Base-by-base conservation (phyloP, 1,284 basidiomycete genomes). In the Ceratobasidium sp. region DNA sequence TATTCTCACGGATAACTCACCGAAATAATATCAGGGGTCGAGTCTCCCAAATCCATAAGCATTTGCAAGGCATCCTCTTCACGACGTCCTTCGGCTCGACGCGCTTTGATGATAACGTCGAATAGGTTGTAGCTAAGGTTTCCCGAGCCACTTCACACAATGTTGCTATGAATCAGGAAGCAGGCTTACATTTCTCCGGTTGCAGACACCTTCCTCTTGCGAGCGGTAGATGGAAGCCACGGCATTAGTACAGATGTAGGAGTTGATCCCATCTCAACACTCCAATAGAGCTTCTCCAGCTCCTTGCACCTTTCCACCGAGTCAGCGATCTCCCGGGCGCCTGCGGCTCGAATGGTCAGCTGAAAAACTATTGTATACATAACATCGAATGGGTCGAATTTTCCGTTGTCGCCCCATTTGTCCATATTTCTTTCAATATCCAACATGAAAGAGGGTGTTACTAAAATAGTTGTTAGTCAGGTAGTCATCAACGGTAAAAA, bases 351-450 rank as follows among this genome's bases (percentile, higher is more conserved):
- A 25, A 64, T 64, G 25, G 58, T 64, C 3, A 50, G 31, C 31
- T 64, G 58, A 32, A 64, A 64, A 22, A 64, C 58, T 8, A 64
- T 52, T 15, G 58, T 50, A 34, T 64, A 64, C 3, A 64, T 35
- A 7, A 49, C 47, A 10, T 50, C 45, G 32, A 64, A 64, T 17
- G 58, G 58, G 25, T 64, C 58, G 25, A 64, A 64, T 32, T 64
- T 49, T 43, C 58, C 58, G 13, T 4, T 49, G 3, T 32, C 31
- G 17, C 58, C 58, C 58, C 58, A 64, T 22, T 40, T 64, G 32
- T 10, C 8, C 58, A 52, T 64, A 27, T 64, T 64, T n/a, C 45
- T 27, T 25, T 64, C 58, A 25, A 64, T 45, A 25, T 64, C 58
- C 20, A 31, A 15, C 58, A 64, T 64, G 22, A 64, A 50, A 29